Conservation (phyloP, 768 basidiomycete species). For the Rickenella mellea region DNA sequence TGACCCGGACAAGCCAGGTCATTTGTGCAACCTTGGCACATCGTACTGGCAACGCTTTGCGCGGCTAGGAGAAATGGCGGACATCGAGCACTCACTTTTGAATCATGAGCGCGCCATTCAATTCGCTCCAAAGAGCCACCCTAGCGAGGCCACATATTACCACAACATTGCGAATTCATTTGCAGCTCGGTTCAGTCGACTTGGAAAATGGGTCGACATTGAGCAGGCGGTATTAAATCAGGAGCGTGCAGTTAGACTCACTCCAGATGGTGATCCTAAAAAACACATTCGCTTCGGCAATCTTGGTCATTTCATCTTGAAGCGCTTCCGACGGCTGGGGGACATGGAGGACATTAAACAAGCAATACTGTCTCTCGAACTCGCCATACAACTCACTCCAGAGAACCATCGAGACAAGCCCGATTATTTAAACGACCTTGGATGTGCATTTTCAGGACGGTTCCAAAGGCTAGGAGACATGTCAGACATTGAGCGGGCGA, state of each 20-base stretch:
- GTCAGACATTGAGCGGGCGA: conserved; percentile 1
- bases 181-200: background rate
- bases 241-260: background rate
- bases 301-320: conserved; percentile 3
- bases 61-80: background rate
- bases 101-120: background rate
- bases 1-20: background rate
- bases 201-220: background rate
- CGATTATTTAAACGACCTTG: conserved; percentile 5
- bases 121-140: background rate
- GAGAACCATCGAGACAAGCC: conserved; percentile 6
- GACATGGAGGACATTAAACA: conserved; percentile 5
- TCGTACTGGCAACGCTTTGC: background rate
- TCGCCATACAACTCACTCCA: conserved; percentile 6
- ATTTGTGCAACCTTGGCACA: background rate
- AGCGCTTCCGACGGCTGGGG: conserved; percentile 6
- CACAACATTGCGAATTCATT: background rate
- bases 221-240: background rate
- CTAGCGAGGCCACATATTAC: background rate
- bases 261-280: conserved; percentile 4
- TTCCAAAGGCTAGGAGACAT: conserved; percentile 5
- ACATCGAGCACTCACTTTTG: background rate
- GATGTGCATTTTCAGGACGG: background rate
- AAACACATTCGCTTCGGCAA: conserved; percentile 4
- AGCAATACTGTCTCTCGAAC: conserved; percentile 1